These are phyloP conservation scores for Tricholoma sp. DNA, from an alignment of 768 basidiomycete genomes.

Conservation along the genomic window DNA sequence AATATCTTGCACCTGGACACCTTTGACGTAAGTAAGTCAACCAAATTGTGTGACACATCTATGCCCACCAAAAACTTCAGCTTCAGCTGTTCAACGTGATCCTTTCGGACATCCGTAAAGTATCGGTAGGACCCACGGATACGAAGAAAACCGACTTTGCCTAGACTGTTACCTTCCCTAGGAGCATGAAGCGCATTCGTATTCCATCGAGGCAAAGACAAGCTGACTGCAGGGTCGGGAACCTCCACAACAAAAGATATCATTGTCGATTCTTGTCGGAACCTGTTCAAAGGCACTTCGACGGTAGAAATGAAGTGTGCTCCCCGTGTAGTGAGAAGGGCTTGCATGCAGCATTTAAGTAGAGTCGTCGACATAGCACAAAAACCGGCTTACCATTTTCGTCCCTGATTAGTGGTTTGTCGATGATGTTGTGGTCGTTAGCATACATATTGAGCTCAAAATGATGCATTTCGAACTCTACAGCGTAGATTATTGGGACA, in stretches of 20 bases:
- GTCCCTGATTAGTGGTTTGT: slow-evolving; percentile 74
- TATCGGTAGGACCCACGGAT: slow-evolving; percentile 73
- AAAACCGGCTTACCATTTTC: slow-evolving; percentile 63
- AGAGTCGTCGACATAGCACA: background rate
- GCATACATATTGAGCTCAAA: slow-evolving; percentile 77
- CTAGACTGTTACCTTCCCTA: slow-evolving; percentile 55
- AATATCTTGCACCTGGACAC: slow-evolving; percentile 43
- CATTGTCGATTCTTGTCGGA: slow-evolving; percentile 61
- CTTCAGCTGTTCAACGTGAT: slow-evolving; percentile 74
- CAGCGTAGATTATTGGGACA: slow-evolving; percentile 72
- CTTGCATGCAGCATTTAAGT: slow-evolving; percentile 31
- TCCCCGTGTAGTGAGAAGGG: slow-evolving; percentile 67
- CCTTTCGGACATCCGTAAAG: slow-evolving; percentile 58
- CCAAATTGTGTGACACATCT: background rate
- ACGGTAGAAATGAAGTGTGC: slow-evolving; percentile 43
- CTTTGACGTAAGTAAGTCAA: background rate
- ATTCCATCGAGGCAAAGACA: slow-evolving; percentile 87
- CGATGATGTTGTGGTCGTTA: slow-evolving; percentile 96
- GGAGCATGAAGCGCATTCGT: slow-evolving; percentile 69
- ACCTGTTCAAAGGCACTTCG: slow-evolving; percentile 65
- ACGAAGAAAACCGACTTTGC: slow-evolving; percentile 49
- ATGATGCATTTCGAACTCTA: slow-evolving; percentile 68
- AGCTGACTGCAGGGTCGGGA: slow-evolving; percentile 49
- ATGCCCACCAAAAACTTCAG: slow-evolving; percentile 55
- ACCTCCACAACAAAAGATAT: slow-evolving; percentile 62